Evolutionary conservation across 1,284 basidiomycete species (phyloP).

Genomic region (Naganishia sp.): DNA sequence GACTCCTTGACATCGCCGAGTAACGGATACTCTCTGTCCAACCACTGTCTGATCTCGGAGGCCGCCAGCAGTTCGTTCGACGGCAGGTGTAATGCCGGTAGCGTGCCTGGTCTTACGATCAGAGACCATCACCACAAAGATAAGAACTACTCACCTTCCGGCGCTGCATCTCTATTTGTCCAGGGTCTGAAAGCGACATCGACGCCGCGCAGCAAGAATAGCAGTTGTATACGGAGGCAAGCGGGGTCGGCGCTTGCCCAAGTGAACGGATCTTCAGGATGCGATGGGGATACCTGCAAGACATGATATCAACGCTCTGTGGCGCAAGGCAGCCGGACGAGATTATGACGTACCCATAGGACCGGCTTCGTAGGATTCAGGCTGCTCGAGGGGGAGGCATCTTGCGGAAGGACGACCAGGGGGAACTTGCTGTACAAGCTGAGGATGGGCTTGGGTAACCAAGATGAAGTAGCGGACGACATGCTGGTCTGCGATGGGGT

Average conservation of each 20-base stretch:
- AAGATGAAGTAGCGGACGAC: slow-evolving; percentile 19
- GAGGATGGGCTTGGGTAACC: slow-evolving; percentile 29
- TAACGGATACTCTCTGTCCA: slow-evolving; percentile 31
- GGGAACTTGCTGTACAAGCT: slow-evolving; percentile 50
- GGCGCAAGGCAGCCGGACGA: background rate
- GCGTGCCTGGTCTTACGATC: slow-evolving; percentile 6
- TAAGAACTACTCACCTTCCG: slow-evolving; percentile 39
- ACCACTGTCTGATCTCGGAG: slow-evolving; percentile 30
- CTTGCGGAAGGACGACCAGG: slow-evolving; percentile 47
- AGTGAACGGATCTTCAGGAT: slow-evolving; percentile 3
- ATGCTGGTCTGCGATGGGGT: background rate
- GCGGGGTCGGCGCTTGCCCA: slow-evolving; percentile 37
- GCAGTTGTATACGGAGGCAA: slow-evolving; percentile 30
- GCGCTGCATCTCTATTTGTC: slow-evolving; percentile 43
- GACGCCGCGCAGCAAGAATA: slow-evolving; percentile 41
- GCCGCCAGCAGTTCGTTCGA: slow-evolving; percentile 14
- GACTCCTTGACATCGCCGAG: slow-evolving; percentile 24
- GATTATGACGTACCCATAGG: slow-evolving; percentile 38
- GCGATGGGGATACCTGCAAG: slow-evolving; percentile 22
- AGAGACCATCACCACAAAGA: background rate
- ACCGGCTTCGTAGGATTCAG: slow-evolving; percentile 20
- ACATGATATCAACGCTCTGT: background rate
- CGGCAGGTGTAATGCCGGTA: slow-evolving; percentile 26
- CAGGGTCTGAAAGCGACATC: slow-evolving; percentile 42
- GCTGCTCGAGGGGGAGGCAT: slow-evolving; percentile 30